These are phyloP conservation scores for Trichosanthes cucumerina DNA, from an alignment of 306 rosid genomes.

Conservation along the genomic window DNA sequence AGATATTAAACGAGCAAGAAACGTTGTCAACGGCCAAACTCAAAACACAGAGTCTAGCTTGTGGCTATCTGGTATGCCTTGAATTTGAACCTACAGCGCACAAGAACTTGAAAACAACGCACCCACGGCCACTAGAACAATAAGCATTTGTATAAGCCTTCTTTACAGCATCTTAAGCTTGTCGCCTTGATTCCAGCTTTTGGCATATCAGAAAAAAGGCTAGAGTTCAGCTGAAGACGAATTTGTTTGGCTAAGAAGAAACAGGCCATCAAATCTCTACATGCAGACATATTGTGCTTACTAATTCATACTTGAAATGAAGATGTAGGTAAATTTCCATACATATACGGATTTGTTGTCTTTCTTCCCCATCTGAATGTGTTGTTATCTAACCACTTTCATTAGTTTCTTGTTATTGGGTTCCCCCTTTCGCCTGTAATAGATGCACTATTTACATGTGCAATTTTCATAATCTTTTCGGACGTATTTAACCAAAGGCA, in stretches of 20 bases:
- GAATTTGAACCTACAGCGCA: background rate
- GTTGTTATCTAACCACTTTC: background rate
- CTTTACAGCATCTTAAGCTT: background rate
- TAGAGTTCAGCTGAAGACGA: conserved; percentile 8
- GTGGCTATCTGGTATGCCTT: conserved; percentile 50
- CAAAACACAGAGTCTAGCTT: conserved; percentile 7
- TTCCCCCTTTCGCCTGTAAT: background rate
- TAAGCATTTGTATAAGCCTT: background rate
- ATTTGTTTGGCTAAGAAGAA: conserved; percentile 14
- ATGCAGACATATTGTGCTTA: background rate
- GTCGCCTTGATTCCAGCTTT: conserved; percentile 34
- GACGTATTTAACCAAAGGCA: background rate
- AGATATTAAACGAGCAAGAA: conserved; percentile 34
- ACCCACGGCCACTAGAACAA: background rate
- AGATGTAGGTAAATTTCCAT: background rate
- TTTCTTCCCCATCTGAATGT: background rate
- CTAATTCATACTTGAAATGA: background rate
- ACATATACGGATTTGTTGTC: background rate
- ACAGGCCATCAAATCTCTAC: background rate
- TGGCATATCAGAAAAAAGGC: conserved; percentile 43
- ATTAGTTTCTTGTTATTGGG: background rate
- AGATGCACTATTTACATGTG: background rate
- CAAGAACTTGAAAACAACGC: background rate
- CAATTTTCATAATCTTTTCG: background rate
- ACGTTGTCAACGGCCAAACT: conserved; percentile 39